Percentiles rank a stretch among this genome's conserved stretches.
Evolutionary conservation across 192 early-diverging fungal species (phyloP).

Genomic region (Entomortierella lignicola): DNA sequence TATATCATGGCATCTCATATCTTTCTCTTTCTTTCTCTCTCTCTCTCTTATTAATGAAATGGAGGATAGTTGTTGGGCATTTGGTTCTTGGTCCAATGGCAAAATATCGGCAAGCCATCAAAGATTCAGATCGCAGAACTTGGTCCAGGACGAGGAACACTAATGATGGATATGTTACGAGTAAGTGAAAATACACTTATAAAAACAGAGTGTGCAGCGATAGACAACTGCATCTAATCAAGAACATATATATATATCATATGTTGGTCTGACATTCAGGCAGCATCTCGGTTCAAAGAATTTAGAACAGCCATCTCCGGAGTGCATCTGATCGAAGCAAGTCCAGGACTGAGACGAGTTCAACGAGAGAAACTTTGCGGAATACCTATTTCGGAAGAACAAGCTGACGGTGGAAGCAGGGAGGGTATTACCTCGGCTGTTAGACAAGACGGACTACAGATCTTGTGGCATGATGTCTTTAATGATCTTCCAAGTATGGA

Average conservation of each 20-base stretch:
- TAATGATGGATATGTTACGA: constrained; percentile 92
- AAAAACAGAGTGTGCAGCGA: too few species aligned
- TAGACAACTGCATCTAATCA: too few species aligned
- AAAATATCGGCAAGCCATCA: constrained; percentile 70
- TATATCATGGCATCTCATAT: background rate
- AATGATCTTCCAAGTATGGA: constrained; percentile 65
- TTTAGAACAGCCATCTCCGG: constrained; percentile 70
- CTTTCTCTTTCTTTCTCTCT: constrained; percentile 10
- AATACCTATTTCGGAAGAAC: constrained; percentile 45
- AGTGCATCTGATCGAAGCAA: constrained; percentile 89
- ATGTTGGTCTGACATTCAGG: constrained; percentile 34
- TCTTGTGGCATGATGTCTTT: constrained; percentile 78
- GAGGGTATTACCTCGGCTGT: constrained; percentile 39
- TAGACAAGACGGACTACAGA: constrained; percentile 56
- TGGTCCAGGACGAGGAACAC: constrained; percentile 94
- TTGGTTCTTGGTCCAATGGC: constrained; percentile 91
- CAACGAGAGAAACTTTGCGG: constrained; percentile 68
- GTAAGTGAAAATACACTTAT: too few species aligned
- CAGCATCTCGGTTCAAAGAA: constrained; percentile 72
- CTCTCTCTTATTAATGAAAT: background rate
- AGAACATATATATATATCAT: too few species aligned
- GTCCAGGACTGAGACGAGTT: constrained; percentile 75
- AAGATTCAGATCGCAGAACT: constrained; percentile 77
- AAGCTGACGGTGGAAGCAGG: constrained; percentile 26
- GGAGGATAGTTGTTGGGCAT: constrained; percentile 76